These are phyloP conservation scores for Ophiostoma himal-ulmi DNA, from an alignment of 2,329 filamentous ascomycete genomes.

Conservation along the genomic window DNA sequence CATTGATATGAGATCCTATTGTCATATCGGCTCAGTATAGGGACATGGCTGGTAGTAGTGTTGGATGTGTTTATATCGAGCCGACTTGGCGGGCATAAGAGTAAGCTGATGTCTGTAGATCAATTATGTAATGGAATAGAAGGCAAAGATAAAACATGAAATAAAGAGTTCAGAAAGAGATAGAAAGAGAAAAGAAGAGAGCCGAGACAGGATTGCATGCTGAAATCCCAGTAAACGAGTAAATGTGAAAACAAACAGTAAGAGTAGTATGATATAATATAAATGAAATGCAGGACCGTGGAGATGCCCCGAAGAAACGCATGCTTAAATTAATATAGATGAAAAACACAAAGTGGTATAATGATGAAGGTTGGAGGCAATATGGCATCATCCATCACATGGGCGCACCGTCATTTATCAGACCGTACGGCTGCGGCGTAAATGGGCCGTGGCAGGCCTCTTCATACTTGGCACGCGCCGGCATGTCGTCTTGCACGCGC, in stretches of 20 bases:
- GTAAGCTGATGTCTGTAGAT: neutral
- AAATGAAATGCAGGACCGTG: neutral
- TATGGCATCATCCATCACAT: slow-evolving; percentile 15
- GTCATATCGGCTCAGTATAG: neutral
- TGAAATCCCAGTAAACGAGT: neutral
- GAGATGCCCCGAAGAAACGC: neutral
- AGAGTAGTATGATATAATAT: neutral
- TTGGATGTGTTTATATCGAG: neutral
- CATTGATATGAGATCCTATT: too few species aligned
- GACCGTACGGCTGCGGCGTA: slow-evolving; percentile 42
- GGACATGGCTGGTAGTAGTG: neutral
- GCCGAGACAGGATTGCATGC: neutral
- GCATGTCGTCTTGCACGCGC: slow-evolving; percentile 53
- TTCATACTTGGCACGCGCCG: slow-evolving; percentile 55
- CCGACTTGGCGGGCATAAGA: neutral
- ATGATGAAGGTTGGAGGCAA: neutral
- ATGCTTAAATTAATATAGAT: neutral
- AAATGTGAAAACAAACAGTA: neutral
- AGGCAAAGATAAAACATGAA: neutral
- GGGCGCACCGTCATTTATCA: slow-evolving; percentile 46
- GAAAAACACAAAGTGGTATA: neutral
- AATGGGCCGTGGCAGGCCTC: slow-evolving; percentile 61
- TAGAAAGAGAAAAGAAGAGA: neutral
- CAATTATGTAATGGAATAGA: neutral
- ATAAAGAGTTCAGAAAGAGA: neutral